These are phyloP conservation scores for Cyberlindnera mrakii DNA, from an alignment of 805 yeast genomes.

Conservation along the genomic window DNA sequence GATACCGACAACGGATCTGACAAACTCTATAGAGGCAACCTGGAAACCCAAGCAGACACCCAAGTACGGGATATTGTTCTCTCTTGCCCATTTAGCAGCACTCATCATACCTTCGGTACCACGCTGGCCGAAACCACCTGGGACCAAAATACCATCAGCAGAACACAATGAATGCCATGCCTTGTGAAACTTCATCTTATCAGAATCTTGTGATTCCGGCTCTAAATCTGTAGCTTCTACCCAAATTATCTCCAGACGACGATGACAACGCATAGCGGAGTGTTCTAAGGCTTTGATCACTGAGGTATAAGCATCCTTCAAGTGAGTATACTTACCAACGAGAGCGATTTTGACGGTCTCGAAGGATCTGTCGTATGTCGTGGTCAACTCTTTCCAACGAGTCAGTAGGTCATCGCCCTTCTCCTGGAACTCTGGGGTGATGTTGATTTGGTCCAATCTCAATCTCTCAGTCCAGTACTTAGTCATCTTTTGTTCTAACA, in stretches of 20 bases:
- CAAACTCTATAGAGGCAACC: constrained; percentile 92
- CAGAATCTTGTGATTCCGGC: constrained; percentile 52
- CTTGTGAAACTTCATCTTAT: constrained; percentile 78
- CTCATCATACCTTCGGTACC: constrained; percentile 98
- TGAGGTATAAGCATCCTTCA: constrained; percentile 91
- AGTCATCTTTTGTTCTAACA: constrained; percentile 82
- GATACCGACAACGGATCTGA: constrained; percentile 69
- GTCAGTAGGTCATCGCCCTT: constrained; percentile 64
- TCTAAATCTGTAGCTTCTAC: constrained; percentile 92
- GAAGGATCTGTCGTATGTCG: constrained; percentile 72
- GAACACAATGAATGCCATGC: constrained; percentile 93
- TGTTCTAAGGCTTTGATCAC: constrained; percentile 96
- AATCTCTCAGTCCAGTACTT: constrained; percentile 66
- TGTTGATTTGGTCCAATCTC: constrained; percentile 41
- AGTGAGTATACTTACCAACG: constrained; percentile 94
- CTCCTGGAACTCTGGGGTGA: constrained; percentile 44
- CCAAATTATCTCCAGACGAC: constrained; percentile 87
- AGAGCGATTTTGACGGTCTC: constrained; percentile 91
- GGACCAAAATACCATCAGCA: constrained; percentile 95
- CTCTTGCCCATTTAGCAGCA: constrained; percentile 98
- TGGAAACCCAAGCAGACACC: constrained; percentile 98
- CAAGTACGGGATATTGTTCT: constrained; percentile 84
- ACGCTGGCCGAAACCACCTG: constrained; percentile 97
- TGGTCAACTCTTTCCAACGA: constrained; percentile 78
- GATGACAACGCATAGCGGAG: constrained; percentile 83